phyloP scores from a whole-genome alignment of 495 filamentous ascomycete species.

The Hypoxylon subgilvum region DNA sequence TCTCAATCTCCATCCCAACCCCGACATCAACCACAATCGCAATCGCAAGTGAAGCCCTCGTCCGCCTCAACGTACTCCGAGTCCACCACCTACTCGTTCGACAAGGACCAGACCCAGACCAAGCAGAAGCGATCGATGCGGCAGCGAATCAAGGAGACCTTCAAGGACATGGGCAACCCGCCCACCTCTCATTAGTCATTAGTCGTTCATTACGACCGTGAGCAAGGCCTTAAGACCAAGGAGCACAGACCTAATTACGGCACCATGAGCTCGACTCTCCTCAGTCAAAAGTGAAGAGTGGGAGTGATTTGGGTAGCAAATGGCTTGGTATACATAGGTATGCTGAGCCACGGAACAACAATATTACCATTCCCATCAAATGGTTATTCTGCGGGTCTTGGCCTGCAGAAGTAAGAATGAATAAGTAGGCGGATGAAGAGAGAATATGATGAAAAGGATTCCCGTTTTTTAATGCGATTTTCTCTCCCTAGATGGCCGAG shows the following conservation, averaged over 20 bases:
- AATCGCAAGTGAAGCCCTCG: constrained; percentile 19
- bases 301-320: too few species aligned
- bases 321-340: too few species aligned
- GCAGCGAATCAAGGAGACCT: constrained; percentile 24
- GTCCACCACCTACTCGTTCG: constrained; percentile 31
- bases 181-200: constrained; percentile 2
- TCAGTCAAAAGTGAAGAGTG: too few species aligned
- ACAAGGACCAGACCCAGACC: constrained; percentile 21
- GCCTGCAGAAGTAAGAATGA: too few species aligned
- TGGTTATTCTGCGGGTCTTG: too few species aligned
- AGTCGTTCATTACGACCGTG: constrained; percentile 2
- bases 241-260: constrained; percentile 2
- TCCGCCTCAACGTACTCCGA: constrained; percentile 33
- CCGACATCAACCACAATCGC: constrained; percentile 2
- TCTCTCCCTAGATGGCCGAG: too few species aligned
- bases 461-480: too few species aligned
- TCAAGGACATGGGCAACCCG: constrained; percentile 17
- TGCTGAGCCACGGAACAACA: neutral
- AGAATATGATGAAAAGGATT: too few species aligned
- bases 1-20: too few species aligned
- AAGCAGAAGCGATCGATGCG: constrained; percentile 28
- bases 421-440: too few species aligned
- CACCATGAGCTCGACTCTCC: constrained; percentile 20
- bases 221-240: constrained; percentile 1
- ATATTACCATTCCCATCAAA: too few species aligned